Base-by-base conservation (phyloP, 495 filamentous ascomycete genomes). In the Xylaria bambusicola region DNA sequence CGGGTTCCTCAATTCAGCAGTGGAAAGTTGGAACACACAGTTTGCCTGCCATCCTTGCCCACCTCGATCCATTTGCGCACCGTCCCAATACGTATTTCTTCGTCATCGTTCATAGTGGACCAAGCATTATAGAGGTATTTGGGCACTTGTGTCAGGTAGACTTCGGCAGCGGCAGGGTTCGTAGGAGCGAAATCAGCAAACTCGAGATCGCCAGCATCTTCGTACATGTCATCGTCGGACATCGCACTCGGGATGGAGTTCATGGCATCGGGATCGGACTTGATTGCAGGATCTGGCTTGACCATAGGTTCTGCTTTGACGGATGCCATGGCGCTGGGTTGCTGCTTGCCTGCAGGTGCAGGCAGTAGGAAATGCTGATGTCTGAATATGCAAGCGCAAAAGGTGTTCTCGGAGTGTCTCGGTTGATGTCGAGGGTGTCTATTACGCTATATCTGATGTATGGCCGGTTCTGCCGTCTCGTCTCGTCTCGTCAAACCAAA, bases 201-300 rank as follows among this genome's bases (percentile, higher is more conserved):
- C 40, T 90, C 86, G 29, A 96, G 78, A 62, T 97, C 92, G 50
- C 90, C 90, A 4, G 90, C 88, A 71, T 97, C 92, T 72, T 97
- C 92, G 60, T 91, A 91, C 57, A 90, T 77, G 63, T 91, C 90
- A 23, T 92, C 86, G 46, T 92, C 88, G 27, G 85, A 83, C 38
- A 88, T 75, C 46, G 77, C 79, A 23, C 77, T 78, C 27, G 89
- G 84, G 31, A 86, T 80, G 58, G 78, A 82, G 52, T 77, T 75
- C 52, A 74, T 78, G 45, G 65, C 53, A 41, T 91, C 89, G 4
- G 57, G 62, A 45, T 68, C 66, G 10, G 62, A 62, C 58, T 71
- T 70, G 12, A 60, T 29, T 46, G 73, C 77, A 52, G 65, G 55
- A 41, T 91, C 89, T 2, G 83, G 36, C 21, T 60, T 60, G 52